A percentile compares a stretch with the other conserved stretches of the same genome.
Evolutionary conservation across 2,329 filamentous ascomycete species (phyloP).

Genomic region (Botrytis fabae): DNA sequence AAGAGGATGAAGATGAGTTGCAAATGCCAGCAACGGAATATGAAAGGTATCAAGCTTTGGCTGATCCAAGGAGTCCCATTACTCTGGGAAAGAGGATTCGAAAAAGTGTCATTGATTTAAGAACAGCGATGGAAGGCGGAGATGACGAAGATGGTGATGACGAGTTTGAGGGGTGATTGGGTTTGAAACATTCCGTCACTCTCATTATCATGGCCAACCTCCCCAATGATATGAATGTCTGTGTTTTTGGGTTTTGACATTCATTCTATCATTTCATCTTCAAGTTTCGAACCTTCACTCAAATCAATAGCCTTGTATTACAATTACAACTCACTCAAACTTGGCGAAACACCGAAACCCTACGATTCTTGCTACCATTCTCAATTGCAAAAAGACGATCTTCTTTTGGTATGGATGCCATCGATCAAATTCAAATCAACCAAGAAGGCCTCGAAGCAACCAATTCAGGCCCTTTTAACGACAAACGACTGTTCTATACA

Average conservation of each 20-base stretch:
- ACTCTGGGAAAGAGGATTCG: slow-evolving; percentile 36
- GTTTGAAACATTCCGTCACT: neutral
- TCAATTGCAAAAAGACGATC: neutral
- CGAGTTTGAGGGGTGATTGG: slow-evolving; percentile 19
- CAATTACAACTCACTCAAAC: neutral
- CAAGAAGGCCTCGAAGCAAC: neutral
- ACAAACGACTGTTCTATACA: neutral
- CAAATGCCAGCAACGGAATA: slow-evolving; percentile 36
- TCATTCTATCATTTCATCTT: neutral
- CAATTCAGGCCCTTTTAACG: neutral
- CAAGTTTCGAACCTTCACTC: neutral
- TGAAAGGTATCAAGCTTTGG: slow-evolving; percentile 37
- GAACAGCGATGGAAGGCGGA: slow-evolving; percentile 16
- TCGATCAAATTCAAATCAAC: neutral
- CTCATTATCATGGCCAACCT: neutral
- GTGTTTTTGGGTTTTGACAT: neutral
- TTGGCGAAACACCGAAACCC: neutral
- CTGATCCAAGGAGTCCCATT: slow-evolving; percentile 31
- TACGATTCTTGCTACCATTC: neutral
- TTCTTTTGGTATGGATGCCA: neutral
- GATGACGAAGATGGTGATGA: slow-evolving; percentile 24
- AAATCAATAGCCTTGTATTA: neutral
- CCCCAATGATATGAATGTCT: neutral
- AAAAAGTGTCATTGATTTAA: slow-evolving; percentile 26
- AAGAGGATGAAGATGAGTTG: slow-evolving; percentile 27